Conservation (phyloP, 1,284 basidiomycete genomes). For the Mycosarcoma maydis region DNA sequence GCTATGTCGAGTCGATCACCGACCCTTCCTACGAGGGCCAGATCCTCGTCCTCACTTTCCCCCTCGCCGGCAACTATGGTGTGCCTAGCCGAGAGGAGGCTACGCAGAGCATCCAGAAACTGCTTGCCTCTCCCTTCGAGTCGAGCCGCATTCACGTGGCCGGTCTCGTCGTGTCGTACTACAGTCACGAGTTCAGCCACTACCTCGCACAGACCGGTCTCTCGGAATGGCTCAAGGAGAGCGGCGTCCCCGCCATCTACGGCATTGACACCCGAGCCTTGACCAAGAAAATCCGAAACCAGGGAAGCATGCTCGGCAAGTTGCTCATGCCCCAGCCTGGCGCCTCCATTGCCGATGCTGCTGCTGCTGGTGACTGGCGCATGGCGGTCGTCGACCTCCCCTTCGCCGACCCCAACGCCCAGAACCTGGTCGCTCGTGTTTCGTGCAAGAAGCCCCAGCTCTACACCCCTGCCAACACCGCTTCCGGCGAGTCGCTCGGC, state of each 20-base stretch:
- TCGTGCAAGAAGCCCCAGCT: conserved; percentile 78
- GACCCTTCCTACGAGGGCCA: conserved; percentile 99
- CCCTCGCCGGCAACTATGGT: conserved; percentile 96
- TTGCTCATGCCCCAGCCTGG: conserved; percentile 65
- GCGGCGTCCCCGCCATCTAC: conserved; percentile 91
- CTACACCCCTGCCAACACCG: conserved; percentile 70
- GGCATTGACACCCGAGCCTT: conserved; percentile 96
- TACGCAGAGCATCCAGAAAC: conserved; percentile 68
- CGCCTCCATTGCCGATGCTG: conserved; percentile 49
- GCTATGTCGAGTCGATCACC: conserved; percentile 97
- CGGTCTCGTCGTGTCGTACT: conserved; percentile 90
- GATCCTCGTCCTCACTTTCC: conserved; percentile 97
- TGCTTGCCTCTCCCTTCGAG: conserved; percentile 76
- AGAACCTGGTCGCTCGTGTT: conserved; percentile 90
- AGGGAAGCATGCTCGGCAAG: conserved; percentile 82
- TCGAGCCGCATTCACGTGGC: conserved; percentile 92
- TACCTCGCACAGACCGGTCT: conserved; percentile 90
- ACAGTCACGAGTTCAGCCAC: conserved; percentile 90
- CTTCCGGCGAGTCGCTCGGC: conserved; percentile 68
- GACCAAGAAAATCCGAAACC: conserved; percentile 94
- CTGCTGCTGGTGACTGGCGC: conserved; percentile 74
- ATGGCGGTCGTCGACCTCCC: conserved; percentile 83
- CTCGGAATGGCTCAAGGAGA: conserved; percentile 92
- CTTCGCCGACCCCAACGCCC: conserved; percentile 87
- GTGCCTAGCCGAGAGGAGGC: conserved; percentile 79